Percentiles rank a stretch among this genome's conserved stretches.
Conservation (phyloP, 495 filamentous ascomycete species). For the Xylaria telfairii region DNA sequence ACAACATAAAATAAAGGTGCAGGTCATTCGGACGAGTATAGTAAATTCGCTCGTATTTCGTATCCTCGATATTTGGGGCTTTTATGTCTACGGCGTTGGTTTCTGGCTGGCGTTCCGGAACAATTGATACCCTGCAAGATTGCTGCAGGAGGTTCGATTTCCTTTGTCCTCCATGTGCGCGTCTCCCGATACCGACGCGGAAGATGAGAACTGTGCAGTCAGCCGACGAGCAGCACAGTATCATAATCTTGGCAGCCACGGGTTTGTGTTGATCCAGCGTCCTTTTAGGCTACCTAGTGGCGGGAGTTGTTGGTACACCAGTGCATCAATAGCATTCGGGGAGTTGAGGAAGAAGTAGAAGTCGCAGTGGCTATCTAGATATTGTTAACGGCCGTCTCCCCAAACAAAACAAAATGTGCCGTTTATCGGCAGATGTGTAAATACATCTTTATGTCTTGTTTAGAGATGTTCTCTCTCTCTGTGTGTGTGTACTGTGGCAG, state of each 20-base stretch:
- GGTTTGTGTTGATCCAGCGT: too few relatives aligned
- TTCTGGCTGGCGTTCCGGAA: slow-evolving; percentile 32
- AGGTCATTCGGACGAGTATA: background rate
- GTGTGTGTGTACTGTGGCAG: background rate
- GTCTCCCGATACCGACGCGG: background rate
- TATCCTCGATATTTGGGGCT: slow-evolving; percentile 9
- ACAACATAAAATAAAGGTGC: background rate
- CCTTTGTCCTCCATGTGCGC: background rate
- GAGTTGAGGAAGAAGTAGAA: background rate
- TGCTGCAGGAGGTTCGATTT: slow-evolving; percentile 31
- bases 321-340: slow-evolving; percentile 1
- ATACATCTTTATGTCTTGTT: background rate
- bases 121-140: slow-evolving; percentile 36
- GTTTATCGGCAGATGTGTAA: background rate
- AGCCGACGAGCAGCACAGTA: background rate
- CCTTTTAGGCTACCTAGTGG: background rate
- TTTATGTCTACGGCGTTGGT: slow-evolving; percentile 24
- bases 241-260: background rate
- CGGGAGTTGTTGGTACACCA: background rate
- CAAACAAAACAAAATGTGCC: background rate
- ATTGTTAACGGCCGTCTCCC: background rate
- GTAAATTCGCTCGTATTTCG: background rate
- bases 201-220: background rate
- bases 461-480: background rate
- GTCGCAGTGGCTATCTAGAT: background rate